A percentile compares a stretch with the other conserved stretches of the same genome.
These are phyloP conservation scores for Metschnikowia shivogae DNA, from an alignment of 805 yeast genomes.

Conservation along the genomic window DNA sequence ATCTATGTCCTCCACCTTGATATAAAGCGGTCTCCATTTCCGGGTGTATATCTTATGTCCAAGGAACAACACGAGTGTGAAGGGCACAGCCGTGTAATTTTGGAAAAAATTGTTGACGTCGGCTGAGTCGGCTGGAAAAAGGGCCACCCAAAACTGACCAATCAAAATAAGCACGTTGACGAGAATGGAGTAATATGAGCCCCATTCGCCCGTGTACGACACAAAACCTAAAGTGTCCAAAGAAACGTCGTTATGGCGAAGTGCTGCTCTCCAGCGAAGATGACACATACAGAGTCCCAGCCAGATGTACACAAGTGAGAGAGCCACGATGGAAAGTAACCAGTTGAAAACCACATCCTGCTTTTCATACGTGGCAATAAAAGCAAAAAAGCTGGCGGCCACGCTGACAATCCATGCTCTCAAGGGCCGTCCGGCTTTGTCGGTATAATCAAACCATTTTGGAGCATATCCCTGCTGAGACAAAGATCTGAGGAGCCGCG, in stretches of 20 bases:
- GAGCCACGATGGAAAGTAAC: conserved; percentile 27
- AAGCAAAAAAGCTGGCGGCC: conserved; percentile 20
- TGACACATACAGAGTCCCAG: conserved; percentile 24
- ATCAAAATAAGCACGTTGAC: conserved; percentile 33
- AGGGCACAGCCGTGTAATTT: conserved; percentile 23
- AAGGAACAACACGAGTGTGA: conserved; percentile 20
- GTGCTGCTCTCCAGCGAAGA: conserved; percentile 27
- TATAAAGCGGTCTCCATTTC: conserved; percentile 20
- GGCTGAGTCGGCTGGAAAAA: conserved; percentile 30
- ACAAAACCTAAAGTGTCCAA: conserved; percentile 23
- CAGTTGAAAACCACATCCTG: conserved; percentile 28
- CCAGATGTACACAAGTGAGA: conserved; percentile 25
- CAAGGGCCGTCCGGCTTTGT: conserved; percentile 26
- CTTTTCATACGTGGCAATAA: conserved; percentile 29
- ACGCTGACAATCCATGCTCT: conserved; percentile 23
- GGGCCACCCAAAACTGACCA: conserved; percentile 44
- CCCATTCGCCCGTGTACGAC: conserved; percentile 39
- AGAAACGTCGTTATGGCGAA: conserved; percentile 19
- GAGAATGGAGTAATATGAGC: conserved; percentile 32
- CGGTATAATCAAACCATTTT: conserved; percentile 27
- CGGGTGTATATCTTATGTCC: conserved; percentile 21
- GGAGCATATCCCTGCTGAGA: conserved; percentile 28
- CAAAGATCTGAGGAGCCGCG: conserved; percentile 23
- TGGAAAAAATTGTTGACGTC: conserved; percentile 25
- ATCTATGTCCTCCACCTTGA: conserved; percentile 21